Evolutionary conservation across 257 asterid species (phyloP), one percentile per base, ranked within the genome.

Genomic region (Solanum gandarillasii): DNA sequence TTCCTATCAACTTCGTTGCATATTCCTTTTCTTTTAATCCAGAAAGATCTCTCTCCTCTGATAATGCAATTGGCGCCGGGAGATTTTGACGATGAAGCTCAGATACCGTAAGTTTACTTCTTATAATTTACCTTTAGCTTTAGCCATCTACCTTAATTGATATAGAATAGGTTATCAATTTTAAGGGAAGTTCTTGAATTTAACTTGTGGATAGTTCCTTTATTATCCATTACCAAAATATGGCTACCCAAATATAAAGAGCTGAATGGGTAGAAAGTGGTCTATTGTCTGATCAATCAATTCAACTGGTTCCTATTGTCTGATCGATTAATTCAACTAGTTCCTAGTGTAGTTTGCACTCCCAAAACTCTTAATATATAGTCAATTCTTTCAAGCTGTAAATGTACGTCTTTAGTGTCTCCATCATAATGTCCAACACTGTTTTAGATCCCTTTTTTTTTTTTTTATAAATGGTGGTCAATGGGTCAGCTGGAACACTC

Each of bases 1-100:
- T 41, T 43, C 60, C 29, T 5, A n/a, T 29, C 41, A 46, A 3
- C 39, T 78, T 72, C 13, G 39, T 46, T 46, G 35, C 25, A 27
- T 86, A 21, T 86, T 38, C 72, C 25, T 29, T 70, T 48, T 72
- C 3, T 5, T 72, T 11, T 90, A 34, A 60, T 60, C 31, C 92
- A 97, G 99, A 90, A 36, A 88, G 98, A 97, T 90, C 98, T 97
- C 41, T 97, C 98, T 87, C 98, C 99, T 87, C 88, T 97, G 87
- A 97, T 97, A 88, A 95, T 92, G 93, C 97, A 94, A 90, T 88
- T 97, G 93, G 92, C 94, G 43, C 99, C 98, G 6, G 90, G 84
- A 87, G 70, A 88, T 31, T 90, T 88, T 88, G 91, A 71, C 32
- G 88, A 86, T 88, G 95, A 86, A 85, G 86, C 88, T 89, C 94